Evolutionary conservation across 495 filamentous ascomycete genomes (phyloP), one percentile per base, ranked within the genome.

Genomic region (Podospora pseudopauciseta): DNA sequence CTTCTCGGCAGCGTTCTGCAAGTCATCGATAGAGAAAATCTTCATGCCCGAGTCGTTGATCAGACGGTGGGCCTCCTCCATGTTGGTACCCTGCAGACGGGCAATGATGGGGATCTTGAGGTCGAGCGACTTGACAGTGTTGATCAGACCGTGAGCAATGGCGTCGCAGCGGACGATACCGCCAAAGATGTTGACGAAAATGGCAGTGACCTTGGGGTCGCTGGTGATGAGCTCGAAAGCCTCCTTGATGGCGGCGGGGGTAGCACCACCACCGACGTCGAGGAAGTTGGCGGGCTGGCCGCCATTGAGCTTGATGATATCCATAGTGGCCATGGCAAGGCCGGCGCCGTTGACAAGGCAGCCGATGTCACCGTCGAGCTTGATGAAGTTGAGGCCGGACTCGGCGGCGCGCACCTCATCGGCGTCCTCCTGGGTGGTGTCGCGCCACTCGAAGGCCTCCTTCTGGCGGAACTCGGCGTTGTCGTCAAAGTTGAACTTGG

Each of bases 111-210:
- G 95, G 71, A 94, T 96, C 79, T 94, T 89, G 75, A 99, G 87
- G 81, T 94, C 91, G 88, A 99, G 95, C 72, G 87, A 88, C 82
- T 95, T 85, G 68, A 96, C 96, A 63, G 96, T 96, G 76, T 89
- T 88, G 83, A 99, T 96, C 75, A 99, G 84, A 70, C 95, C 95
- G 81, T 95, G 91, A 60, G 95, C 95, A 79, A 99, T 99, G 77
- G 92, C 94, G 80, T 99, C 95, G 76, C 95, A 99, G 72, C 95
- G 88, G 68, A 99, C 95, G 72, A 99, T 99, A 85, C 95, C 95
- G 76, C 95, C 95, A 78, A 99, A 99, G 79, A 99, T 99, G 85
- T 99, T 99, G 80, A 99, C 95, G 72, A 99, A 99, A 83, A 99
- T 93, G 71, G 96, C 94, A 19, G 94, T 96, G 64, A 99, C 95